Conservation (phyloP, 805 yeast genomes). For the Candida peoriensis region DNA sequence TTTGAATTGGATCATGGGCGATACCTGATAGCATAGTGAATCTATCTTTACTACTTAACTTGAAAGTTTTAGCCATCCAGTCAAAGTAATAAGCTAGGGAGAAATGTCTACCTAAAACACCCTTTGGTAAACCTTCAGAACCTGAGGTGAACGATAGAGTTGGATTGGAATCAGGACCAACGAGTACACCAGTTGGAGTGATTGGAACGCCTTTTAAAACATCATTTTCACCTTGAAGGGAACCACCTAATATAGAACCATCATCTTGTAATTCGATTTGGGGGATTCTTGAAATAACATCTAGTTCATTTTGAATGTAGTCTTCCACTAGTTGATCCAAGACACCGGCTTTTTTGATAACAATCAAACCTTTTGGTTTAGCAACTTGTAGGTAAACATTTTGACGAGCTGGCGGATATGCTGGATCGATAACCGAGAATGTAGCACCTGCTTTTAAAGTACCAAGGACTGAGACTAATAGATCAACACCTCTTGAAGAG, state of each 20-base stretch:
- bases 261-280: conserved; percentile 72
- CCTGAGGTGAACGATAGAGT: conserved; percentile 96
- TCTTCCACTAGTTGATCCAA: conserved; percentile 74
- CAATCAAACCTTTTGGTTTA: conserved; percentile 85
- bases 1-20: conserved; percentile 98
- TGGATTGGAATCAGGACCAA: conserved; percentile 97
- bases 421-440: conserved; percentile 97
- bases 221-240: conserved; percentile 35
- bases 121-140: conserved; percentile 97
- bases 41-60: conserved; percentile 70
- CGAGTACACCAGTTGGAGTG: conserved; percentile 77
- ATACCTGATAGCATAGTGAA: conserved; percentile 98
- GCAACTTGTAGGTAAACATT: conserved; percentile 91
- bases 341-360: conserved; percentile 83
- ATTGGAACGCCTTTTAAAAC: conserved; percentile 44
- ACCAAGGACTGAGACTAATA: conserved; percentile 96
- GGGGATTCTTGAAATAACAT: conserved; percentile 69
- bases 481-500: conserved; percentile 95
- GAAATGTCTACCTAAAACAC: conserved; percentile 96
- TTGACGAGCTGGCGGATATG: conserved; percentile 98
- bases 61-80: conserved; percentile 92
- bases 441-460: conserved; percentile 98
- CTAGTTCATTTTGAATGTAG: conserved; percentile 68
- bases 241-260: conserved; percentile 67
- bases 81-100: conserved; percentile 97